phyloP scores from a whole-genome alignment of 257 asterid genomes.

The Verbena officinalis region DNA sequence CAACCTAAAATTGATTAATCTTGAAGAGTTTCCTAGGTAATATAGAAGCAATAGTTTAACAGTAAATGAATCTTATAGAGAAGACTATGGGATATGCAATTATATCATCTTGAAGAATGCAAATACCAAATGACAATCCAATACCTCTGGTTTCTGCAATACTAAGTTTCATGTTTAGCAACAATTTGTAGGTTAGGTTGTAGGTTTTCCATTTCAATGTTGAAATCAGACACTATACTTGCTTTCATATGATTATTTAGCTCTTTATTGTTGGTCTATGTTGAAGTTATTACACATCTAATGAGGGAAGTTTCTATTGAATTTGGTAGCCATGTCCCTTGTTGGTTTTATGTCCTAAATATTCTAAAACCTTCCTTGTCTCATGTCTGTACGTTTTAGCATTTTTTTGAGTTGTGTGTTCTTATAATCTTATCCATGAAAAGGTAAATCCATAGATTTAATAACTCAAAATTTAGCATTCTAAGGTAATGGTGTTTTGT shows the following conservation, averaged over 20 bases:
- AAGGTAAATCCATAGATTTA: background rate
- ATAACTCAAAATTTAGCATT: too few species aligned
- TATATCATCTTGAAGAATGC: background rate
- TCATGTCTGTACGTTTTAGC: background rate
- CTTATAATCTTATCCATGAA: background rate
- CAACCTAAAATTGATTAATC: background rate
- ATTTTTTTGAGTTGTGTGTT: background rate
- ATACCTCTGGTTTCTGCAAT: too few species aligned
- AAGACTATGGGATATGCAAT: background rate
- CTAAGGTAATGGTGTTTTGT: too few species aligned
- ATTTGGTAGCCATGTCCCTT: background rate
- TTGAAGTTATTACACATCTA: background rate
- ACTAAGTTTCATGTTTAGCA: background rate
- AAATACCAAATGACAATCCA: background rate
- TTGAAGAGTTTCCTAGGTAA: background rate
- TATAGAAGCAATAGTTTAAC: background rate
- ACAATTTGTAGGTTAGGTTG: background rate
- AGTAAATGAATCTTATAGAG: background rate
- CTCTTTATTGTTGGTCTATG: background rate
- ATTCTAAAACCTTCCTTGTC: background rate
- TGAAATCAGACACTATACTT: background rate
- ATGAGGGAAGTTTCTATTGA: background rate
- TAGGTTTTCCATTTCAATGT: background rate
- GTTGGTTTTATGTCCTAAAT: background rate
- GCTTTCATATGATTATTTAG: background rate